Conservation (phyloP, 179 eudicot species). For the Corrigiola litoralis region DNA sequence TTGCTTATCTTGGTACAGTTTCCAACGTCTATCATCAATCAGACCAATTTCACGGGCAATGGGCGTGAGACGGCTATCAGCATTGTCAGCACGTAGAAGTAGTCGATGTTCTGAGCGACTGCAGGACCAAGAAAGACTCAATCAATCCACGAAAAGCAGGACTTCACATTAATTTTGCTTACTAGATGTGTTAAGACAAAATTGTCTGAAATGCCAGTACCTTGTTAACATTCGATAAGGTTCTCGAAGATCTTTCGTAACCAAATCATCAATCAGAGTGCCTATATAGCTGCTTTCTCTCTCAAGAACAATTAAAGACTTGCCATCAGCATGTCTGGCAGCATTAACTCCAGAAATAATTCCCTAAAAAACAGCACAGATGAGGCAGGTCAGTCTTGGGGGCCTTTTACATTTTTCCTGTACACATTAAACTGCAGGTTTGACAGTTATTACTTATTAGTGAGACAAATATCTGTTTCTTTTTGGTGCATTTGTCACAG, state of each 20-base stretch:
- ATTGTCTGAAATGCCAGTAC: slow-evolving; percentile 28
- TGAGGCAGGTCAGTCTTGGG: slow-evolving; percentile 11
- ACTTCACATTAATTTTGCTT: background rate
- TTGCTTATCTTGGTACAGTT: slow-evolving; percentile 85
- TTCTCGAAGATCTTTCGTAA: slow-evolving; percentile 95
- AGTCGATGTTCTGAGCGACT: slow-evolving; percentile 97
- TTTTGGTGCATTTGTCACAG: background rate
- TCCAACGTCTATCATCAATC: slow-evolving; percentile 84
- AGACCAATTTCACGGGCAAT: slow-evolving; percentile 92
- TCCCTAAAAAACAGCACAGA: slow-evolving; percentile 44
- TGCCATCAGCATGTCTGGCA: slow-evolving; percentile 85
- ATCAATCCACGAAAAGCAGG: background rate
- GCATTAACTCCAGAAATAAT: slow-evolving; percentile 96
- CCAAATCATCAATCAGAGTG: slow-evolving; percentile 93
- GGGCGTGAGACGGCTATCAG: slow-evolving; percentile 98
- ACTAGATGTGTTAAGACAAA: background rate
- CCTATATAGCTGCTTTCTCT: slow-evolving; percentile 98
- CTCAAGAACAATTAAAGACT: slow-evolving; percentile 78
- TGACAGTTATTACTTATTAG: background rate
- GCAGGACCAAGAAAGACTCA: slow-evolving; percentile 18
- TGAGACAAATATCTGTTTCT: background rate
- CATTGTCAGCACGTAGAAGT: slow-evolving; percentile 90
- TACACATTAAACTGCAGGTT: background rate
- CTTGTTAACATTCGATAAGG: slow-evolving; percentile 98
- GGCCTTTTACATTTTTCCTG: background rate